A percentile compares a stretch with the other conserved stretches of the same genome.
phyloP scores from a whole-genome alignment of 192 early-diverging fungal genomes.

The Backusella sp. region DNA sequence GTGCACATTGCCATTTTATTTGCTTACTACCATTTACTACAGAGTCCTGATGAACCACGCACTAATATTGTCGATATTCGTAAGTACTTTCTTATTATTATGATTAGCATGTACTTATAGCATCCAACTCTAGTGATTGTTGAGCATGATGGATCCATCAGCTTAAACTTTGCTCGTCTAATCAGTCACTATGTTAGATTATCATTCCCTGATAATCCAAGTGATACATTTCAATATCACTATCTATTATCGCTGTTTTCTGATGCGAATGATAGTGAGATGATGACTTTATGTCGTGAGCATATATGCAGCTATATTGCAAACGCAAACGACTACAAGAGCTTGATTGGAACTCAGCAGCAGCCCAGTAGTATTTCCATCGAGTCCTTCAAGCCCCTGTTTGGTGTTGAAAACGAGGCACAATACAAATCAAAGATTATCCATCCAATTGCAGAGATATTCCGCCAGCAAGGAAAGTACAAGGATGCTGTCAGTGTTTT shows the following conservation, averaged over 20 bases:
- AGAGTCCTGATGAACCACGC: constrained; percentile 60
- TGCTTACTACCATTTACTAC: constrained; percentile 77
- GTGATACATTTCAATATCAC: constrained; percentile 61
- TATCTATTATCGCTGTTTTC: constrained; percentile 59
- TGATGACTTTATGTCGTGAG: constrained; percentile 48
- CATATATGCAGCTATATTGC: constrained; percentile 64
- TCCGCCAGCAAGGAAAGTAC: constrained; percentile 65
- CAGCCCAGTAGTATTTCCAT: constrained; percentile 32
- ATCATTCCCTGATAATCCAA: constrained; percentile 35
- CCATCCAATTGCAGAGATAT: constrained; percentile 65
- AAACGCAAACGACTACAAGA: constrained; percentile 54
- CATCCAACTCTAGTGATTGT: neutral
- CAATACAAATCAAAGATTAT: constrained; percentile 69
- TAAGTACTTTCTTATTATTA: constrained; percentile 18
- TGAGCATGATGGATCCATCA: constrained; percentile 2
- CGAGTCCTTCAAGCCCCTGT: constrained; percentile 66
- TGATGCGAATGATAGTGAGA: constrained; percentile 28
- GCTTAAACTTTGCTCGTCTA: constrained; percentile 57
- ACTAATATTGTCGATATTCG: constrained; percentile 38
- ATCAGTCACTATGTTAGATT: constrained; percentile 34
- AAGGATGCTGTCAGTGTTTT: constrained; percentile 78
- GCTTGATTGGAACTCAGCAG: constrained; percentile 43
- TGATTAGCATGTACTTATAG: neutral
- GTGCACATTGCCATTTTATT: constrained; percentile 89
- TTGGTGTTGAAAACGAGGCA: constrained; percentile 54